Conservation (phyloP, 305 asterid species). For the Fraxinus nigra region DNA sequence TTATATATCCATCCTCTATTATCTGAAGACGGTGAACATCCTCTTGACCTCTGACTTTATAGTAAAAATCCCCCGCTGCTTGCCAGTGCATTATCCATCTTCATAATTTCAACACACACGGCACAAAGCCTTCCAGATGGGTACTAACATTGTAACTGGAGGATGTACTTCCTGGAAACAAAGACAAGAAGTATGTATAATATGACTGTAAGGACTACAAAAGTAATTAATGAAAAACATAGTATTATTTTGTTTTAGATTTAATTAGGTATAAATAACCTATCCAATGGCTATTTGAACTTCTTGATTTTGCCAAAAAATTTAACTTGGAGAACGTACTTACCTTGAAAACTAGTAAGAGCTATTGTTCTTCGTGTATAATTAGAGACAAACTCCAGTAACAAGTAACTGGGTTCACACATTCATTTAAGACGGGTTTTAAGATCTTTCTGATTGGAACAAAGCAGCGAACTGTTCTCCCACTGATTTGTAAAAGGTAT, state of each 20-base stretch:
- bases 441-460: slow-evolving; percentile 68
- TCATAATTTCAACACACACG: slow-evolving; percentile 6
- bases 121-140: slow-evolving; percentile 84
- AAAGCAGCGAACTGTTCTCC: slow-evolving; percentile 56
- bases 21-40: slow-evolving; percentile 1
- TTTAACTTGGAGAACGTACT: not conserved
- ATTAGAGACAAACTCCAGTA: slow-evolving; percentile 84
- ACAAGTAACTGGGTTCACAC: slow-evolving; percentile 93
- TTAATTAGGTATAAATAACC: not conserved
- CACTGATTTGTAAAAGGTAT: slow-evolving; percentile 44
- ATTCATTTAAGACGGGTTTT: slow-evolving; percentile 82
- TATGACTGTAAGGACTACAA: not conserved
- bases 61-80: not conserved
- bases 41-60: not conserved
- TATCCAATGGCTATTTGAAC: not conserved
- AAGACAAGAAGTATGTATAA: not conserved
- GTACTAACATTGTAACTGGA: slow-evolving; percentile 71
- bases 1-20: not conserved
- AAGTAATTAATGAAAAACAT: not conserved
- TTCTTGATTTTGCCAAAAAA: not conserved
- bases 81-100: slow-evolving; percentile 7
- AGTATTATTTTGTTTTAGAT: not conserved
- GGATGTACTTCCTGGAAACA: slow-evolving; percentile 60
- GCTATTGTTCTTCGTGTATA: slow-evolving; percentile 64
- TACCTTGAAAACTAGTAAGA: slow-evolving; percentile 82